A percentile compares a stretch with the other conserved stretches of the same genome.
Conservation (phyloP, 1,284 basidiomycete species). For the Tranzscheliella williamsii region DNA sequence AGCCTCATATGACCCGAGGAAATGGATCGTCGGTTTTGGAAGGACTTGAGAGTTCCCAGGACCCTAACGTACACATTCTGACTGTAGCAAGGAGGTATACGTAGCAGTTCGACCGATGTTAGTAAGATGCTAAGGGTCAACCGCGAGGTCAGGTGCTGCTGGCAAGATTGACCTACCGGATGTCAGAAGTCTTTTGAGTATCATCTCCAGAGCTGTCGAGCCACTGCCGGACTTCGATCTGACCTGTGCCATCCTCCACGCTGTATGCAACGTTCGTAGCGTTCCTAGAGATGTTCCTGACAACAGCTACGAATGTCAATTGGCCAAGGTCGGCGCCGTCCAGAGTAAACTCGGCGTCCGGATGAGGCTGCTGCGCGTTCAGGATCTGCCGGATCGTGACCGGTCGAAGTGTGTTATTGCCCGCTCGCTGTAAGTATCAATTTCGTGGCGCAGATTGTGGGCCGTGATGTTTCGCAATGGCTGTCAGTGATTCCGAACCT, state of each 20-base stretch:
- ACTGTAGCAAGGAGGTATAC: too few relatives aligned
- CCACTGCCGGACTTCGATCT: slow-evolving; percentile 87
- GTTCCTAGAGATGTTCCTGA: slow-evolving; percentile 72
- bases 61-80: slow-evolving; percentile 81
- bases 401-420: slow-evolving; percentile 69
- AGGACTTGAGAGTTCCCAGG: slow-evolving; percentile 84
- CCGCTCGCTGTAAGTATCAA: slow-evolving; percentile 22
- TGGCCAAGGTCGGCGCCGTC: slow-evolving; percentile 81
- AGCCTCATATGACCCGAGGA: slow-evolving; percentile 63
- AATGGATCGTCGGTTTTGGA: slow-evolving; percentile 78
- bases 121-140: too few relatives aligned
- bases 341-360: slow-evolving; percentile 84
- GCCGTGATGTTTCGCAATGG: too few relatives aligned
- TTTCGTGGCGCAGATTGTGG: too few relatives aligned
- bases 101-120: too few relatives aligned
- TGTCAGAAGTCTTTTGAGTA: slow-evolving; percentile 58
- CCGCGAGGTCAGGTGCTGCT: too few relatives aligned
- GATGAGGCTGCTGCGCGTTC: slow-evolving; percentile 77
- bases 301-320: slow-evolving; percentile 79
- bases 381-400: slow-evolving; percentile 81
- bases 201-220: slow-evolving; percentile 70
- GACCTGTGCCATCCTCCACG: slow-evolving; percentile 87
- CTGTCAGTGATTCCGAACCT: too few relatives aligned
- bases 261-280: slow-evolving; percentile 80
- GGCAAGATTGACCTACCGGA: slow-evolving; percentile 45